A percentile compares a stretch with the other conserved stretches of the same genome.
phyloP scores from a whole-genome alignment of 345 rosid genomes.

The Bruguiera gymnorhiza region DNA sequence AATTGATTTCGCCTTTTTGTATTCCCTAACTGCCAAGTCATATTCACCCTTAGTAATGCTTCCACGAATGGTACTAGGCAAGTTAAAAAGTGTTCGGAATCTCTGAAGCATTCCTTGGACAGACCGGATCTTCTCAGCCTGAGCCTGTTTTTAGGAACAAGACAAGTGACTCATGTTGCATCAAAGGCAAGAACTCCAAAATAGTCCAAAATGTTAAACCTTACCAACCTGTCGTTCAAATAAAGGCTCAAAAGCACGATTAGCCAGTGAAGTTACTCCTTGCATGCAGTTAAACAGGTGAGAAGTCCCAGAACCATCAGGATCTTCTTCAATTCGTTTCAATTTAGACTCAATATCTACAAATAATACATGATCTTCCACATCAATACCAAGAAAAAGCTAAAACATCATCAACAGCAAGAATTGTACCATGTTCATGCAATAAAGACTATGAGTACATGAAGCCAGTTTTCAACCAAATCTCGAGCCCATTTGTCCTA shows the following conservation, averaged over 20 bases:
- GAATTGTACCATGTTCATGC: background rate
- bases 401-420: background rate
- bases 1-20: conserved; percentile 96
- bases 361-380: conserved; percentile 10
- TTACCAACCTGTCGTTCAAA: conserved; percentile 93
- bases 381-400: conserved; percentile 19
- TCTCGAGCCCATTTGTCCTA: conserved; percentile 3
- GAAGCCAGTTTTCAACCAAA: conserved; percentile 13
- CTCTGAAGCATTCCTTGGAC: conserved; percentile 99
- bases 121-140: conserved; percentile 96
- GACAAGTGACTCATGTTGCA: background rate
- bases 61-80: conserved; percentile 91
- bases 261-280: conserved; percentile 75
- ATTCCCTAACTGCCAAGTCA: conserved; percentile 94
- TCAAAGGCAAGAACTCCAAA: conserved; percentile 2
- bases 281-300: conserved; percentile 77
- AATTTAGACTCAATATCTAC: conserved; percentile 92
- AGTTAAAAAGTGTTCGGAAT: conserved; percentile 85
- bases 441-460: conserved; percentile 8
- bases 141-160: conserved; percentile 56
- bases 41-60: conserved; percentile 95
- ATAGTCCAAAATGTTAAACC: conserved; percentile 8
- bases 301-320: conserved; percentile 91
- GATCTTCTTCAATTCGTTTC: conserved; percentile 92
- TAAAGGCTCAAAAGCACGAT: conserved; percentile 83